Conservation (phyloP, 257 asterid species). For the Perilla frutescens region DNA sequence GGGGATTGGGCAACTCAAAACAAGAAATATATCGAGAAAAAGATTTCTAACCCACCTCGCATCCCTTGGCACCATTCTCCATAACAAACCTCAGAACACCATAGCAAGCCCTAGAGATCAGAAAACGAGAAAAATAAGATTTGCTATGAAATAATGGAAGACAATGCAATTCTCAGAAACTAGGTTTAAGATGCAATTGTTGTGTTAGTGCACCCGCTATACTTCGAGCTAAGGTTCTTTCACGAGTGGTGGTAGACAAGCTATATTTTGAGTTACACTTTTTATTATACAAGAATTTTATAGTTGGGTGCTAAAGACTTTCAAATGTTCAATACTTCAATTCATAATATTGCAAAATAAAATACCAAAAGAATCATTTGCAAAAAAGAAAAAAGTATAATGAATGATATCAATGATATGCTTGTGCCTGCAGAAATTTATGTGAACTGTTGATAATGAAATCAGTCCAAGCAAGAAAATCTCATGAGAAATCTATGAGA, state of each 20-base stretch:
- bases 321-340: too few relatives aligned
- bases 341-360: too few relatives aligned
- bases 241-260: neutral
- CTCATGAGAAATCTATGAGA: neutral
- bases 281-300: neutral
- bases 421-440: neutral
- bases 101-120: conserved; percentile 46
- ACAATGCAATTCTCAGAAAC: neutral
- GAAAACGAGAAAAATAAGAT: neutral
- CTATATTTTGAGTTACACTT: neutral
- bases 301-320: neutral
- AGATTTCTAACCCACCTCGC: conserved; percentile 32
- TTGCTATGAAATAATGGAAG: neutral
- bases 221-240: neutral
- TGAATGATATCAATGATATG: neutral
- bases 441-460: neutral
- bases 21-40: neutral
- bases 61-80: conserved; percentile 55
- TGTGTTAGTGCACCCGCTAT: neutral
- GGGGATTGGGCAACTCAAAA: neutral
- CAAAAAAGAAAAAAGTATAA: neutral
- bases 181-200: neutral
- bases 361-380: too few relatives aligned
- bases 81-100: conserved; percentile 50
- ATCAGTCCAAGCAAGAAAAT: conserved; percentile 18